phyloP scores from a whole-genome alignment of 805 yeast genomes.

The Huiozyma sinensis region DNA sequence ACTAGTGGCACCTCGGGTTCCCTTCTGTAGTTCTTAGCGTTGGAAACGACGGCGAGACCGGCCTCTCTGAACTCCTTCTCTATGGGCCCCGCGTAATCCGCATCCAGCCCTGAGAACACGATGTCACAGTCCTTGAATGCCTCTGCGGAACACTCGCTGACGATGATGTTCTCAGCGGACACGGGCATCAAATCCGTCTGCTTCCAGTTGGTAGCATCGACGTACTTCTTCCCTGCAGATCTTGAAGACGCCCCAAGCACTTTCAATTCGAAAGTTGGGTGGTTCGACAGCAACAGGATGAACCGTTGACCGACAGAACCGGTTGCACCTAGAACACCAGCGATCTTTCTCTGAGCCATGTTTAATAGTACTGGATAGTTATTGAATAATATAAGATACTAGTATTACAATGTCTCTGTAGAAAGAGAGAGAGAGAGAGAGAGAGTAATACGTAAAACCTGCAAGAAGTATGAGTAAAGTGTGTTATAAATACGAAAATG shows the following conservation, averaged over 20 bases:
- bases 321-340: slow-evolving; percentile 95
- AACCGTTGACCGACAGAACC: slow-evolving; percentile 97
- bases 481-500: no score
- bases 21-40: slow-evolving; percentile 94
- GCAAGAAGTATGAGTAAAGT: neutral
- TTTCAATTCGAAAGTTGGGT: slow-evolving; percentile 79
- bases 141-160: slow-evolving; percentile 67
- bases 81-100: slow-evolving; percentile 86
- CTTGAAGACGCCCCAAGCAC: slow-evolving; percentile 88
- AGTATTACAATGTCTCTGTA: neutral
- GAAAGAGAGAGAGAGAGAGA: neutral
- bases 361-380: neutral
- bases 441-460: neutral
- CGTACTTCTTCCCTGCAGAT: slow-evolving; percentile 83
- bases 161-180: slow-evolving; percentile 48
- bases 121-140: slow-evolving; percentile 83
- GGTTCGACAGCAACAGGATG: slow-evolving; percentile 69
- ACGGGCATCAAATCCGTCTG: slow-evolving; percentile 79
- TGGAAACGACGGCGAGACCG: slow-evolving; percentile 80
- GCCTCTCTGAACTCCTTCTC: slow-evolving; percentile 75
- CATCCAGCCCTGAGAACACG: slow-evolving; percentile 89
- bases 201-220: slow-evolving; percentile 87
- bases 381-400: no score
- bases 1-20: slow-evolving; percentile 78
- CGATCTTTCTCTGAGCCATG: slow-evolving; percentile 31